Evolutionary conservation across 371 early-diverging fungal genomes (phyloP).

Genomic region (Mortierella polycephala): DNA sequence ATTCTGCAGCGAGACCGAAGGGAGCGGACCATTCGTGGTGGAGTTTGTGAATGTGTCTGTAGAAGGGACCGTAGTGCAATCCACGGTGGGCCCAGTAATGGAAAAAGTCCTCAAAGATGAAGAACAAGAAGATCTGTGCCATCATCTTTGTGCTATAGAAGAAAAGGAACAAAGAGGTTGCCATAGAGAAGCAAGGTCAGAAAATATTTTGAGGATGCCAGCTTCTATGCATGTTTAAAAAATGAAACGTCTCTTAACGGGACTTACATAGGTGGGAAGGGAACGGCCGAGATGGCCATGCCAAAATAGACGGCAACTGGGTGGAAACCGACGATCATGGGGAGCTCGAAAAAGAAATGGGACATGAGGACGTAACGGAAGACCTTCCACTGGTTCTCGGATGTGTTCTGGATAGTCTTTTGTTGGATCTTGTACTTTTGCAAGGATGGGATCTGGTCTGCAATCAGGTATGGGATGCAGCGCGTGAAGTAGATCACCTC

Average conservation of each 20-base stretch:
- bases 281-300: conserved; percentile 82
- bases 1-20: conserved; percentile 89
- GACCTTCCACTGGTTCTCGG: conserved; percentile 80
- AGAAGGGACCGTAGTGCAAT: conserved; percentile 89
- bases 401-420: conserved; percentile 75
- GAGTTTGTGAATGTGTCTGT: conserved; percentile 91
- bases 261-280: conserved; percentile 86
- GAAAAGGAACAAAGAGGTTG: not conserved
- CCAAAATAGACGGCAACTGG: conserved; percentile 85
- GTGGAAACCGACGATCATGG: conserved; percentile 88
- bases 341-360: conserved; percentile 85
- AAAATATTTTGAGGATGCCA: conserved; percentile 28
- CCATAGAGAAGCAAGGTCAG: conserved; percentile 49
- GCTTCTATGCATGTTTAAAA: not conserved
- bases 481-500: conserved; percentile 84
- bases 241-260: not conserved
- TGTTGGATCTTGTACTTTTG: conserved; percentile 88
- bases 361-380: conserved; percentile 73
- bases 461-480: conserved; percentile 78
- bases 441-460: conserved; percentile 76
- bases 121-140: conserved; percentile 74
- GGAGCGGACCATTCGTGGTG: conserved; percentile 95
- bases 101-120: conserved; percentile 85
- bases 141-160: conserved; percentile 30
- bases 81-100: conserved; percentile 87